Conservation (phyloP, 2,329 filamentous ascomycete species). For the Sclerotinia trifoliorum region DNA sequence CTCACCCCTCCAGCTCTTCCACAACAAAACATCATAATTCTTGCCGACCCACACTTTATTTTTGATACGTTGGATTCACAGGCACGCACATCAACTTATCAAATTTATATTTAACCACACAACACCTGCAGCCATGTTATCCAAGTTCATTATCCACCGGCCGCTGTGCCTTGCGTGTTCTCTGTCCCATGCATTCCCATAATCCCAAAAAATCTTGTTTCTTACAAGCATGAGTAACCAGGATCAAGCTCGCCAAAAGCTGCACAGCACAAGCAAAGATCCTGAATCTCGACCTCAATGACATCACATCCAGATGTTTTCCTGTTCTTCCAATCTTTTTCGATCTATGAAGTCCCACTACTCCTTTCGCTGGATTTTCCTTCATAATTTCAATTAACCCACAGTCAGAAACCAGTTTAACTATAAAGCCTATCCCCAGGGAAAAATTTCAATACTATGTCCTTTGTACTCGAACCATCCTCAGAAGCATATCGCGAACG, state of each 20-base stretch:
- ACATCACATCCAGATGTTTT: constrained; percentile 21
- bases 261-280: constrained; percentile 16
- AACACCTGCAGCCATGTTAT: neutral
- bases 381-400: constrained; percentile 6
- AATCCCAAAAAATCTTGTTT: constrained; percentile 23
- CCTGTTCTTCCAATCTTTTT: constrained; percentile 15
- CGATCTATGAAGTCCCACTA: constrained; percentile 12
- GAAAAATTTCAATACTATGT: neutral
- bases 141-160: neutral
- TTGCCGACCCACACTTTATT: neutral
- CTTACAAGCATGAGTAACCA: constrained; percentile 11
- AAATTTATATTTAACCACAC: neutral
- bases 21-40: neutral
- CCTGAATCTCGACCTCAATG: constrained; percentile 20
- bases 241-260: constrained; percentile 14
- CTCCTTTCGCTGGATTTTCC: neutral
- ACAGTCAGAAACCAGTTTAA: neutral
- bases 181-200: neutral
- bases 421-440: constrained; percentile 13
- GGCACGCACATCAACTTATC: neutral
- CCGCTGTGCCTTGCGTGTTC: constrained; percentile 19
- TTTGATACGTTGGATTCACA: neutral
- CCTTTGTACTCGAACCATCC: constrained; percentile 19
- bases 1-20: neutral
- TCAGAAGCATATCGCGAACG: constrained; percentile 22